A percentile compares a stretch with the other conserved stretches of the same genome.
Evolutionary conservation across 805 yeast species (phyloP).

Genomic region (Yarrowia divulgata): DNA sequence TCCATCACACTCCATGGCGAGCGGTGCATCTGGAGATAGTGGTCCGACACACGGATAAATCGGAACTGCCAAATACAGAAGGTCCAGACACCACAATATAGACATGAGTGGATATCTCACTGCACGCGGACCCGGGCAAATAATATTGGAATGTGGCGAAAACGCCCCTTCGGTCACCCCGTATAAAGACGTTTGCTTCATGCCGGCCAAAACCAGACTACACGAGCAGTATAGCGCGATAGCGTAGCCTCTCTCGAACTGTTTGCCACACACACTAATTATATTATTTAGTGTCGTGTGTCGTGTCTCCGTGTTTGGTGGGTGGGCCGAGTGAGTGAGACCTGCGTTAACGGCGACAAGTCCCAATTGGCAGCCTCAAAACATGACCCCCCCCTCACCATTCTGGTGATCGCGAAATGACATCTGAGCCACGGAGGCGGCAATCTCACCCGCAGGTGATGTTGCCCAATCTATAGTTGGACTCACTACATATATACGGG

Average conservation of each 20-base stretch:
- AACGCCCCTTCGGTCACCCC: not conserved
- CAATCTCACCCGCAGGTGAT: not conserved
- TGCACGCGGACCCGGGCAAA: not conserved
- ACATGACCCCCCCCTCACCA: not conserved
- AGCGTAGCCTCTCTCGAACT: slow-evolving; percentile 20
- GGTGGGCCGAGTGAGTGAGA: slow-evolving; percentile 34
- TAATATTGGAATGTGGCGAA: not conserved
- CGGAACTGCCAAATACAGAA: not conserved
- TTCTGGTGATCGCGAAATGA: not conserved
- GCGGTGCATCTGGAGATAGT: slow-evolving; percentile 11
- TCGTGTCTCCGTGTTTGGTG: slow-evolving; percentile 28
- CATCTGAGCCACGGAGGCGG: not conserved
- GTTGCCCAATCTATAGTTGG: slow-evolving; percentile 8
- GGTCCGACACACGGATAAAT: slow-evolving; percentile 8
- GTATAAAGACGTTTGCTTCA: not conserved
- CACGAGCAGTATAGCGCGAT: not conserved
- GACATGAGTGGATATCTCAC: not conserved
- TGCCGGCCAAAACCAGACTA: not conserved
- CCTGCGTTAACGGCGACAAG: not conserved
- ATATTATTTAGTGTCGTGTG: slow-evolving; percentile 30
- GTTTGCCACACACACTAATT: slow-evolving; percentile 15
- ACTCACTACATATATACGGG: not conserved
- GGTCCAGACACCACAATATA: not conserved
- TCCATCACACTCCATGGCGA: slow-evolving; percentile 38
- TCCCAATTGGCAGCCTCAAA: not conserved